Conservation (phyloP, 2,329 filamentous ascomycete genomes). For the Aspergillus calidoustus region DNA sequence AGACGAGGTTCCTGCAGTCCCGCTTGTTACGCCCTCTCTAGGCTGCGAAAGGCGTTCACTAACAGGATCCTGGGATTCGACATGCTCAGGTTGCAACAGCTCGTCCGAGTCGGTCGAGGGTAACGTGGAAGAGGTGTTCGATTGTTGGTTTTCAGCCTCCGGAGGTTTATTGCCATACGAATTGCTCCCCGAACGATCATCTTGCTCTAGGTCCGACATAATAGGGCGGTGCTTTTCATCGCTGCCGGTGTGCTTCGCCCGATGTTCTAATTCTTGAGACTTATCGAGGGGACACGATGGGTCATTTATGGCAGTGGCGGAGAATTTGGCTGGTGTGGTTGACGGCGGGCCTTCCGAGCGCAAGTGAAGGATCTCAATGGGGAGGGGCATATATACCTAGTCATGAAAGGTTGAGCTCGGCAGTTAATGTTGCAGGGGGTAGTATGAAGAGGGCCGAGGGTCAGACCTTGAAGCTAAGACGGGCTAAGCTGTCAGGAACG, state of each 20-base stretch:
- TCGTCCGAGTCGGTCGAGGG: conserved; percentile 22
- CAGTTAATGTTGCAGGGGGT: not conserved
- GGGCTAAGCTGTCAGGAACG: conserved; percentile 5
- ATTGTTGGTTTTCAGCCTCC: conserved; percentile 28
- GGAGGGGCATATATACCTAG: conserved; percentile 48
- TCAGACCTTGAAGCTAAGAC: not conserved
- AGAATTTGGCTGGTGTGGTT: conserved; percentile 34
- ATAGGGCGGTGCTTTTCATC: conserved; percentile 16
- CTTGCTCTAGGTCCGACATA: conserved; percentile 17
- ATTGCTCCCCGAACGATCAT: conserved; percentile 16
- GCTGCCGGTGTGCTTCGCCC: conserved; percentile 20
- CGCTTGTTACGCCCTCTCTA: not conserved
- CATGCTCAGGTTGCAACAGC: conserved; percentile 9
- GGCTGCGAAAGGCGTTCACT: not conserved
- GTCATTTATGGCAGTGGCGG: conserved; percentile 30
- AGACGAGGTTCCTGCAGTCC: not conserved
- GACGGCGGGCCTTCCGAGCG: conserved; percentile 41
- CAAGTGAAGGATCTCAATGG: conserved; percentile 45
- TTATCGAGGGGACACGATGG: conserved; percentile 28
- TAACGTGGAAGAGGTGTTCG: conserved; percentile 19
- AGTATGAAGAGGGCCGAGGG: not conserved
- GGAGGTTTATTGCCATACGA: conserved; percentile 25
- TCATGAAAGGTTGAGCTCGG: conserved; percentile 38
- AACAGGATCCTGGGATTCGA: not conserved
- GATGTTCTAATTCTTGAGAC: conserved; percentile 28